Percentiles rank a stretch among this genome's conserved stretches.
Conservation (phyloP, 2,329 filamentous ascomycete species). For the Cucurbitaria berberidis region DNA sequence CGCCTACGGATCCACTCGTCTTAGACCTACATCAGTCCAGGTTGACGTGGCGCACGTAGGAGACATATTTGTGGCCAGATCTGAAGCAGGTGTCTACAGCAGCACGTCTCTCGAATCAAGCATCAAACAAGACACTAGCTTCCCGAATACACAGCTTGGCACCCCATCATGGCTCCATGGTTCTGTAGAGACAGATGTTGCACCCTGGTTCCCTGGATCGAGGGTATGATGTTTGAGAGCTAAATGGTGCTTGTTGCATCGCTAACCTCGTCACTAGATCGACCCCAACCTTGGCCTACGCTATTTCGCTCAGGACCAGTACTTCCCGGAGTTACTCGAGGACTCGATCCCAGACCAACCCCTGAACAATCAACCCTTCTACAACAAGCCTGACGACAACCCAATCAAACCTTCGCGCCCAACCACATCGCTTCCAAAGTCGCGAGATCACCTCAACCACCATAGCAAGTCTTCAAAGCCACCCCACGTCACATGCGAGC, state of each 20-base stretch:
- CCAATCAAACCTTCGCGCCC: not conserved
- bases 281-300: not conserved
- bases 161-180: not conserved
- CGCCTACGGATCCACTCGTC: not conserved
- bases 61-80: not conserved
- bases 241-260: not conserved
- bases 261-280: not conserved
- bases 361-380: not conserved
- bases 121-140: not conserved
- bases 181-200: not conserved
- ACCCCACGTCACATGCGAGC: slow-evolving; percentile 1
- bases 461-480: not conserved
- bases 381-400: too few species aligned
- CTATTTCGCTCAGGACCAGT: not conserved
- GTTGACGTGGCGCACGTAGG: not conserved
- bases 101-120: not conserved
- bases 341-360: not conserved
- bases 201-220: not conserved
- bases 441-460: not conserved
- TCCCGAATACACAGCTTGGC: not conserved
- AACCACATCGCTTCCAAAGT: not conserved
- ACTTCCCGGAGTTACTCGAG: not conserved
- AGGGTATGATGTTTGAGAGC: not conserved
- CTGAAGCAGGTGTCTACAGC: not conserved
- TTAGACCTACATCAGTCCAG: not conserved